Percentiles rank a stretch among this genome's conserved stretches.
Evolutionary conservation across 2,329 filamentous ascomycete genomes (phyloP).

Genomic region (Diaporthe helianthi): DNA sequence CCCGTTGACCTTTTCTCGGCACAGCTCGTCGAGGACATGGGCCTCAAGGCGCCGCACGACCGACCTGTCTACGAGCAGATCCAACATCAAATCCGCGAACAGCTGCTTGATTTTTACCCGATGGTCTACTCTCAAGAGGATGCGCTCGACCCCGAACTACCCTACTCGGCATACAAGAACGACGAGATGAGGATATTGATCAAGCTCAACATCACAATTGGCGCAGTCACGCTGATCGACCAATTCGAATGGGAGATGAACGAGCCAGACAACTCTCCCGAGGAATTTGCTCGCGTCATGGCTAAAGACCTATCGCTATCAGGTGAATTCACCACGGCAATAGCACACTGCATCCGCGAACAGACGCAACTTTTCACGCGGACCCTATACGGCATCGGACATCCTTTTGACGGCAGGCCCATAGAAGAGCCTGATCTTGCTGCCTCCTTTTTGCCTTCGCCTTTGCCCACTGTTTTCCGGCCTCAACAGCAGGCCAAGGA

Average conservation of each 20-base stretch:
- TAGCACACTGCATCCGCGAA: conserved; percentile 96
- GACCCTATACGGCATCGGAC: conserved; percentile 89
- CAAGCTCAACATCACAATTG: conserved; percentile 97
- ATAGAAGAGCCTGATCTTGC: conserved; percentile 92
- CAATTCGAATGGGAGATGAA: conserved; percentile 99
- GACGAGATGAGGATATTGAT: conserved; percentile 97
- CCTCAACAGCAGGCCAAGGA: conserved; percentile 94
- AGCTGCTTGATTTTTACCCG: conserved; percentile 91
- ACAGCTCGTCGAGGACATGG: conserved; percentile 90
- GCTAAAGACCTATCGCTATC: conserved; percentile 87
- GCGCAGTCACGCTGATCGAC: conserved; percentile 89
- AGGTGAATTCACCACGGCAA: conserved; percentile 95
- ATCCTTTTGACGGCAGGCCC: conserved; percentile 92
- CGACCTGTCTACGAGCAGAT: conserved; percentile 69
- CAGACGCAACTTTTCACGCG: conserved; percentile 94
- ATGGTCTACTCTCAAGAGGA: conserved; percentile 91
- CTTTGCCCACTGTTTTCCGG: conserved; percentile 82
- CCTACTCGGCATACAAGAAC: conserved; percentile 95
- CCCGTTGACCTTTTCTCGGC: conserved; percentile 83
- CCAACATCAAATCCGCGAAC: conserved; percentile 78
- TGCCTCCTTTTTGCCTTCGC: conserved; percentile 84
- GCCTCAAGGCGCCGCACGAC: conserved; percentile 74
- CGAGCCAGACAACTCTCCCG: conserved; percentile 89
- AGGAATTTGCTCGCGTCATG: conserved; percentile 92
- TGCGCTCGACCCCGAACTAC: conserved; percentile 84